Conservation (phyloP, 768 basidiomycete species). For the Paxillus rubicundulus region DNA sequence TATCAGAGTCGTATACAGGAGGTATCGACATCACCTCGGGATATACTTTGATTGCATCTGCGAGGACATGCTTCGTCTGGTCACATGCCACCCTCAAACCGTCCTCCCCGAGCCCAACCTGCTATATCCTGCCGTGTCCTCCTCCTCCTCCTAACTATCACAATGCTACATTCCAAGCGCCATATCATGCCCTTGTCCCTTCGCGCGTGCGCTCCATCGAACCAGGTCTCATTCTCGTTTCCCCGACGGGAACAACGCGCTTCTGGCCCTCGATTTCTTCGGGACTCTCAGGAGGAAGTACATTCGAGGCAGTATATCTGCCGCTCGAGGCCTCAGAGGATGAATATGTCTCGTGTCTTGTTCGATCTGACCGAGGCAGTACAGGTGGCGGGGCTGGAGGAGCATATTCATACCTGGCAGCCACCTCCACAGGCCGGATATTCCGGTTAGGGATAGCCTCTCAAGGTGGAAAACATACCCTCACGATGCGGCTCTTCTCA, state of each 20-base stretch:
- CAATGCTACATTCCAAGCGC: slow-evolving; percentile 52
- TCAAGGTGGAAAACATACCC: slow-evolving; percentile 63
- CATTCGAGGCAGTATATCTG: slow-evolving; percentile 47
- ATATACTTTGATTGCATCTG: slow-evolving; percentile 70
- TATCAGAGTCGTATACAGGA: slow-evolving; percentile 63
- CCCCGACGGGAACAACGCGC: slow-evolving; percentile 65
- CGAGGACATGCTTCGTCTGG: slow-evolving; percentile 80
- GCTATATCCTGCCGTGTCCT: slow-evolving; percentile 80
- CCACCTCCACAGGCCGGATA: slow-evolving; percentile 65
- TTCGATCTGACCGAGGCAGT: slow-evolving; percentile 58
- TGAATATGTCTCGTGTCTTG: slow-evolving; percentile 65
- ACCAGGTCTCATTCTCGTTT: slow-evolving; percentile 82
- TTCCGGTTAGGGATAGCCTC: slow-evolving; percentile 66
- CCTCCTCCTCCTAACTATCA: slow-evolving; percentile 36
- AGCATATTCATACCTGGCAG: slow-evolving; percentile 47
- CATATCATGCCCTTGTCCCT: slow-evolving; percentile 57
- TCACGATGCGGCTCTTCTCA: slow-evolving; percentile 59
- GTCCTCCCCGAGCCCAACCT: slow-evolving; percentile 56
- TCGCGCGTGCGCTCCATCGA: slow-evolving; percentile 53
- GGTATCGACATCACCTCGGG: slow-evolving; percentile 70
- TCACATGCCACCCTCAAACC: slow-evolving; percentile 73
- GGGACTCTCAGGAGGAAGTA: slow-evolving; percentile 77
- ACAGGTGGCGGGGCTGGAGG: slow-evolving; percentile 6
- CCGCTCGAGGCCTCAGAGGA: slow-evolving; percentile 43
- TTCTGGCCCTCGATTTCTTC: slow-evolving; percentile 90